phyloP scores from a whole-genome alignment of 352 stramenopile species.

The Globisporangium barbulae region DNA sequence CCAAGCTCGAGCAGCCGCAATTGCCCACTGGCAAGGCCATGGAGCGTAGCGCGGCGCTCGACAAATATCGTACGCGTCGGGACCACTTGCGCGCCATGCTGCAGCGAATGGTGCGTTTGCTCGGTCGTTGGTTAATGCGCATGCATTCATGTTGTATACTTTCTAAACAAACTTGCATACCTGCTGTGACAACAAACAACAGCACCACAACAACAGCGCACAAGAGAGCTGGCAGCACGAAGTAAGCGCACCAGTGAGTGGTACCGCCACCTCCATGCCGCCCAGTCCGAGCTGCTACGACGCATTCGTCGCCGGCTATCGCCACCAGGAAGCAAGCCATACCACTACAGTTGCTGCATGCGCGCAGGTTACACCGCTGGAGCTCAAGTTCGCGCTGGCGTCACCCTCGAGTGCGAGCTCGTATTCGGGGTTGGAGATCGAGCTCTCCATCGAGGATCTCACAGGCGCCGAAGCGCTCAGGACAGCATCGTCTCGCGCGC shows the following conservation, averaged over 20 bases:
- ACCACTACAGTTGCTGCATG: neutral
- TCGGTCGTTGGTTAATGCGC: neutral
- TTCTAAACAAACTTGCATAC: neutral
- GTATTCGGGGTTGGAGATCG: constrained; percentile 6
- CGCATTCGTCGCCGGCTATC: constrained; percentile 33
- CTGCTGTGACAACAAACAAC: neutral
- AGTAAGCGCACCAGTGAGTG: neutral
- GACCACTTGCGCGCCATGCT: constrained; percentile 28
- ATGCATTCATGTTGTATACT: no score
- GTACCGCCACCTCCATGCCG: constrained; percentile 7
- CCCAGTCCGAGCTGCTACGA: constrained; percentile 32
- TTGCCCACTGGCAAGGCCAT: no score
- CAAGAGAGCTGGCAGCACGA: neutral
- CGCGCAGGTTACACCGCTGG: neutral
- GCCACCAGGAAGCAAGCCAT: constrained; percentile 3
- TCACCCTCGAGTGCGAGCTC: constrained; percentile 16
- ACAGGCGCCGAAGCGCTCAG: neutral
- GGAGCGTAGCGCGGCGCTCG: neutral
- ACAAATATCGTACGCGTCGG: constrained; percentile 35
- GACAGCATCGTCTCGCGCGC: neutral
- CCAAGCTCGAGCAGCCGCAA: constrained; percentile 4
- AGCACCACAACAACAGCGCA: neutral
- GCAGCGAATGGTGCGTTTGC: constrained; percentile 4
- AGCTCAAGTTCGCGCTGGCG: constrained; percentile 1
- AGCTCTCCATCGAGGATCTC: constrained; percentile 3